These are phyloP conservation scores for Pisolithus marmoratus DNA, from an alignment of 768 basidiomycete genomes.

Conservation along the genomic window DNA sequence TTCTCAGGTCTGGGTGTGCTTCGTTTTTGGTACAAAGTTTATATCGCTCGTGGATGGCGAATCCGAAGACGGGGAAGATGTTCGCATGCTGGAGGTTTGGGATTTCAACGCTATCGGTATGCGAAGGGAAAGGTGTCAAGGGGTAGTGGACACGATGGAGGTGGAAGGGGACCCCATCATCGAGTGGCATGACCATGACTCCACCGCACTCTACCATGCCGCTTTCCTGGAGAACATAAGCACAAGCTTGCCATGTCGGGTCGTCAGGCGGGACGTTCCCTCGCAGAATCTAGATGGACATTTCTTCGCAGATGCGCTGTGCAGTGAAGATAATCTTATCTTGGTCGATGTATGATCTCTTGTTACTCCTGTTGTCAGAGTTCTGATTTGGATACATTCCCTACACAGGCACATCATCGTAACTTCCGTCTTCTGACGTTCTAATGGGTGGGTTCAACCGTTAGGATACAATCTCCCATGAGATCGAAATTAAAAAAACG, in stretches of 20 bases:
- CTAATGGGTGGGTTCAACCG: conserved; percentile 4
- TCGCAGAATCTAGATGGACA: conserved; percentile 6
- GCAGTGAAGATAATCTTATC: conserved; percentile 52
- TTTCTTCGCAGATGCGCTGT: conserved; percentile 35
- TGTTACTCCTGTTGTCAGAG: not conserved
- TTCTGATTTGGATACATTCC: not conserved
- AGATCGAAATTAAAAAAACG: not conserved
- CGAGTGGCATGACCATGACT: conserved; percentile 22
- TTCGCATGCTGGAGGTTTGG: conserved; percentile 34
- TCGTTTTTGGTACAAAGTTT: conserved; percentile 46
- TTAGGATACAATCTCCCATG: not conserved
- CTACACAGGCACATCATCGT: conserved; percentile 16
- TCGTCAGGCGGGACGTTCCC: conserved; percentile 23
- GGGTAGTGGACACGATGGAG: not conserved
- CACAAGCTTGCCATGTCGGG: conserved; percentile 44
- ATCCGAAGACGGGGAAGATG: conserved; percentile 4
- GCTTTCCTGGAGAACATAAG: conserved; percentile 38
- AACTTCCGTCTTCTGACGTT: conserved; percentile 27
- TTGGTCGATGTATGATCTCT: conserved; percentile 38
- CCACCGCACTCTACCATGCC: conserved; percentile 19
- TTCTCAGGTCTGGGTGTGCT: conserved; percentile 52
- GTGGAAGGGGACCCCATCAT: conserved; percentile 5
- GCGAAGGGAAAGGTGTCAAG: conserved; percentile 17
- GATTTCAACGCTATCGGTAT: conserved; percentile 48
- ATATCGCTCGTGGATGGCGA: conserved; percentile 22